Conservation (phyloP, 106 monocot genomes). For the Allium fistulosum region DNA sequence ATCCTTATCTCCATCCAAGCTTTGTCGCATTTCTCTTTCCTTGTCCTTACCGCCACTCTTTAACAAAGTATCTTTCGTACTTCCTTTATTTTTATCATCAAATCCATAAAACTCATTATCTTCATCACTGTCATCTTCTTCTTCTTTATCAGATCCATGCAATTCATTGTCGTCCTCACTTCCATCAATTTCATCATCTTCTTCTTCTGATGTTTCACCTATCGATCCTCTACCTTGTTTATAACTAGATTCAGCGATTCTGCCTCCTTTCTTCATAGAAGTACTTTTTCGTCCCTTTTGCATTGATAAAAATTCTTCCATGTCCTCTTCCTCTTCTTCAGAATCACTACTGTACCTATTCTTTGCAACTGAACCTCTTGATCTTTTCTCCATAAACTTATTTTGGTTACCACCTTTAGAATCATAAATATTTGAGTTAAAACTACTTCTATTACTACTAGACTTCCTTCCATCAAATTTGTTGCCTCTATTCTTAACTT, state of each 20-base stretch:
- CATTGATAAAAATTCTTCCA: constrained; percentile 8
- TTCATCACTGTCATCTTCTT: constrained; percentile 24
- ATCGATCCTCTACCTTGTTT: constrained; percentile 9
- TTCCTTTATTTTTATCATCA: constrained; percentile 24
- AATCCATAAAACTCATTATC: constrained; percentile 22
- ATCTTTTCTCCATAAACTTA: neutral
- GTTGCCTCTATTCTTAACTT: constrained; percentile 9
- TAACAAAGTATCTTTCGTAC: constrained; percentile 1
- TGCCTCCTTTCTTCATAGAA: constrained; percentile 26
- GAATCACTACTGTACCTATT: constrained; percentile 16
- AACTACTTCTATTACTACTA: neutral
- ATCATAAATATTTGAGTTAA: neutral
- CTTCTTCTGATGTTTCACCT: constrained; percentile 17
- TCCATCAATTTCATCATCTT: constrained; percentile 11
- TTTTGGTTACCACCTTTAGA: neutral
- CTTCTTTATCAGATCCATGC: constrained; percentile 17
- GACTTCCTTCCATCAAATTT: neutral
- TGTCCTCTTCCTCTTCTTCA: constrained; percentile 16
- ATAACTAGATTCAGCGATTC: constrained; percentile 14
- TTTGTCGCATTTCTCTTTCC: neutral
- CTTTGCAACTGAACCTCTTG: constrained; percentile 10
- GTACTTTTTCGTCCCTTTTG: constrained; percentile 12
- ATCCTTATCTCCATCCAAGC: constrained; percentile 4
- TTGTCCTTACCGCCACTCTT: constrained; percentile 1
- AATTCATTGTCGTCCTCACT: constrained; percentile 30